Evolutionary conservation across 2,329 filamentous ascomycete genomes (phyloP).

Genomic region (Fusarium sp.): DNA sequence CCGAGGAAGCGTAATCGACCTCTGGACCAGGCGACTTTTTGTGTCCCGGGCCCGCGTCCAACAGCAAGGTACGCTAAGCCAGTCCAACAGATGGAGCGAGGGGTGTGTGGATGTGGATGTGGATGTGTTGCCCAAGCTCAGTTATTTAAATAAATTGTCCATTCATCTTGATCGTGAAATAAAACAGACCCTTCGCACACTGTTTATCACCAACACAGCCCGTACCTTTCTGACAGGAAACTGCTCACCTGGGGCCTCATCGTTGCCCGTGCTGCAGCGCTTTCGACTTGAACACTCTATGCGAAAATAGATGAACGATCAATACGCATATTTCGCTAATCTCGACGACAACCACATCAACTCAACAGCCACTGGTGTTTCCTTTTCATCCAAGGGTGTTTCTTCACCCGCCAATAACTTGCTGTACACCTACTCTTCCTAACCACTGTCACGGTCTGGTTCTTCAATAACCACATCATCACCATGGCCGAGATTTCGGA

Average conservation of each 20-base stretch:
- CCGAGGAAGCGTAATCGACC: neutral
- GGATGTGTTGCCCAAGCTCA: slow-evolving; percentile 15
- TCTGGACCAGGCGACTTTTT: slow-evolving; percentile 17
- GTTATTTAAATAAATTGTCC: slow-evolving; percentile 26
- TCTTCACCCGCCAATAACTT: neutral
- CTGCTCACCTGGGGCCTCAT: neutral
- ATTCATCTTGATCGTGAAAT: slow-evolving; percentile 9
- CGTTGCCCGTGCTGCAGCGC: neutral
- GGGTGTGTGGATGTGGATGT: slow-evolving; percentile 4
- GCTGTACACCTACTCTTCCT: neutral
- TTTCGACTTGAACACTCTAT: neutral
- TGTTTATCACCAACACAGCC: neutral
- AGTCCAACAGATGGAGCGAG: slow-evolving; percentile 9
- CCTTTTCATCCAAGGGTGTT: slow-evolving; percentile 3
- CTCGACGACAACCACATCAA: slow-evolving; percentile 2
- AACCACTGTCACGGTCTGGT: neutral
- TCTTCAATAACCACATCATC: neutral
- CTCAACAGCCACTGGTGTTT: neutral
- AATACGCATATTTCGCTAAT: slow-evolving; percentile 8
- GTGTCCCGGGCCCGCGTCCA: slow-evolving; percentile 33
- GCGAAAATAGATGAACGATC: neutral
- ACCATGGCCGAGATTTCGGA: slow-evolving; percentile 39
- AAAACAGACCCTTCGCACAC: neutral
- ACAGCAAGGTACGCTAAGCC: slow-evolving; percentile 23
- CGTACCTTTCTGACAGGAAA: neutral